Conservation (phyloP, 257 asterid species). For the Capsicum rhomboideum region DNA sequence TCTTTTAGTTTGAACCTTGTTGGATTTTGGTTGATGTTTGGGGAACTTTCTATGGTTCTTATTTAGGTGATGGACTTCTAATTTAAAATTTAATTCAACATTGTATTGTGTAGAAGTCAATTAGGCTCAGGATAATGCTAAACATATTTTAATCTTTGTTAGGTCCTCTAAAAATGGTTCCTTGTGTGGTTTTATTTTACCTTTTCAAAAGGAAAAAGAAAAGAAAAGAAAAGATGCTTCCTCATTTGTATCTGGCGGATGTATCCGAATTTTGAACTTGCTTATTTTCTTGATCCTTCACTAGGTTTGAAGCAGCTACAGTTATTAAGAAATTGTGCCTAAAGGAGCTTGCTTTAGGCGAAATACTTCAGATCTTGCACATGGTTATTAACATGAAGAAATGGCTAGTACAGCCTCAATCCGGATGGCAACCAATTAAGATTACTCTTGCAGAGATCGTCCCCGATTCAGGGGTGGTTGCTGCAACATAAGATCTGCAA, state of each 20-base stretch:
- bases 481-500: conserved; percentile 41
- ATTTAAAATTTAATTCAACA: background rate
- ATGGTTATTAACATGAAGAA: conserved; percentile 66
- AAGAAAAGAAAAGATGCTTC: background rate
- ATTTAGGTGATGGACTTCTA: background rate
- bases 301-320: conserved; percentile 91
- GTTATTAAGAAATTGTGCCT: conserved; percentile 64
- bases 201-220: background rate
- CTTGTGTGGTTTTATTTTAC: background rate
- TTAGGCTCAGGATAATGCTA: background rate
- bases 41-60: background rate
- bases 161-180: background rate
- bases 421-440: conserved; percentile 88
- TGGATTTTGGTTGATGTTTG: background rate
- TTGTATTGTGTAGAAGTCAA: background rate
- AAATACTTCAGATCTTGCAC: conserved; percentile 75
- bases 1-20: background rate
- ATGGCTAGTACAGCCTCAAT: conserved; percentile 59
- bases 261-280: background rate
- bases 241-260: background rate
- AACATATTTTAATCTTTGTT: background rate
- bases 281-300: conserved; percentile 3
- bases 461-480: conserved; percentile 64
- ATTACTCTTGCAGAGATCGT: conserved; percentile 55
- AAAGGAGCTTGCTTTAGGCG: conserved; percentile 60